These are phyloP conservation scores for Podospora australis DNA, from an alignment of 495 filamentous ascomycete genomes.

Conservation along the genomic window DNA sequence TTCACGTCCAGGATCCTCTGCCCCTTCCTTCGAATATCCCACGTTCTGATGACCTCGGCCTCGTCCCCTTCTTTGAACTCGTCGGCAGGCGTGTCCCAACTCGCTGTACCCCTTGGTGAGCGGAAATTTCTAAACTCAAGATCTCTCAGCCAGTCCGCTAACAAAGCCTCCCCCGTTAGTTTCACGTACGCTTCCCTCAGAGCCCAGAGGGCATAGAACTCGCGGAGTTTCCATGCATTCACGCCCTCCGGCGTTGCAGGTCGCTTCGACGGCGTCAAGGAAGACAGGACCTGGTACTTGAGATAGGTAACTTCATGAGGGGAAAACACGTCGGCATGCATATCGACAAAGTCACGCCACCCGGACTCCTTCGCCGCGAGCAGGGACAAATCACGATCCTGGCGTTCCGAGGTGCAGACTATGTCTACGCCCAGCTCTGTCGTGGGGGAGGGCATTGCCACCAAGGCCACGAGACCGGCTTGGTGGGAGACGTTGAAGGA, in stretches of 20 bases:
- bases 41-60: slow-evolving; percentile 22
- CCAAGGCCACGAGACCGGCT: slow-evolving; percentile 62
- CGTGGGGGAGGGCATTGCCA: slow-evolving; percentile 24
- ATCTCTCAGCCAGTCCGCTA: slow-evolving; percentile 70
- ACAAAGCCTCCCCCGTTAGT: slow-evolving; percentile 81
- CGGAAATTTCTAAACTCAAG: slow-evolving; percentile 35
- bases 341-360: slow-evolving; percentile 64
- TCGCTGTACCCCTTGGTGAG: slow-evolving; percentile 24
- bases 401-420: slow-evolving; percentile 67
- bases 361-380: slow-evolving; percentile 43
- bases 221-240: slow-evolving; percentile 45
- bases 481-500: slow-evolving; percentile 91
- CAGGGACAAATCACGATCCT: slow-evolving; percentile 44
- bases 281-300: slow-evolving; percentile 25
- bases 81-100: slow-evolving; percentile 15
- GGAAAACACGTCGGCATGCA: slow-evolving; percentile 73
- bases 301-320: slow-evolving; percentile 33
- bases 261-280: slow-evolving; percentile 7
- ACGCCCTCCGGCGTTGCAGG: slow-evolving; percentile 18
- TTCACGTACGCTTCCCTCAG: slow-evolving; percentile 91
- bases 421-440: slow-evolving; percentile 61
- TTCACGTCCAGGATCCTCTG: slow-evolving; percentile 37
- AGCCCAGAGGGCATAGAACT: slow-evolving; percentile 86
- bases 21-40: slow-evolving; percentile 36
- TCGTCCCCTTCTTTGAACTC: slow-evolving; percentile 14